Evolutionary conservation across 805 yeast species (phyloP).

Genomic region (Nakazawaea wyomingensis): DNA sequence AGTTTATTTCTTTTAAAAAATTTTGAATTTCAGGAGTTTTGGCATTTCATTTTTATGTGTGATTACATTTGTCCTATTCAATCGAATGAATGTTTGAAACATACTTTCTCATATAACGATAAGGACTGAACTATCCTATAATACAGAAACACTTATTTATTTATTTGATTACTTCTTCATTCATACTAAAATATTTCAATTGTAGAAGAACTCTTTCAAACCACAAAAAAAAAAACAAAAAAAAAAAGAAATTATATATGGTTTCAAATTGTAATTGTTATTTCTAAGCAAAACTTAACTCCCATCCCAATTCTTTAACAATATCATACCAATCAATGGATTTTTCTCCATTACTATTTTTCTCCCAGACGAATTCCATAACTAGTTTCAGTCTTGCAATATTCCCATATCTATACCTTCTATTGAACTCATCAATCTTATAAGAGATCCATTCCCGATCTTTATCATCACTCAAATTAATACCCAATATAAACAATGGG

Average conservation of each 20-base stretch:
- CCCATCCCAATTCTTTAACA: slow-evolving; percentile 68
- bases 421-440: slow-evolving; percentile 51
- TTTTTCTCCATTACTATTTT: slow-evolving; percentile 45
- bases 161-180: slow-evolving; percentile 1
- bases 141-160: background rate
- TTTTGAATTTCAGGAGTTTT: too few relatives aligned
- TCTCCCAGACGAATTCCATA: slow-evolving; percentile 44
- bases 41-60: too few relatives aligned
- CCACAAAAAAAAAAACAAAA: too few relatives aligned
- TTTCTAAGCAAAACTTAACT: slow-evolving; percentile 62
- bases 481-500: slow-evolving; percentile 75
- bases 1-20: too few relatives aligned
- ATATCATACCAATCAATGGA: slow-evolving; percentile 72
- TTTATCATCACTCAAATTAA: slow-evolving; percentile 50
- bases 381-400: slow-evolving; percentile 38
- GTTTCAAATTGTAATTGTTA: background rate
- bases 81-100: too few relatives aligned
- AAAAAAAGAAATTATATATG: too few relatives aligned
- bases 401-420: slow-evolving; percentile 67
- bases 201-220: too few relatives aligned
- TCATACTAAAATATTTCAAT: background rate
- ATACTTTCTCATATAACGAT: background rate
- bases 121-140: too few relatives aligned
- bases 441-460: slow-evolving; percentile 47
- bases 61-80: too few relatives aligned